Base-by-base conservation (phyloP, 352 stramenopile genomes). In the Pythium angustatum region DNA sequence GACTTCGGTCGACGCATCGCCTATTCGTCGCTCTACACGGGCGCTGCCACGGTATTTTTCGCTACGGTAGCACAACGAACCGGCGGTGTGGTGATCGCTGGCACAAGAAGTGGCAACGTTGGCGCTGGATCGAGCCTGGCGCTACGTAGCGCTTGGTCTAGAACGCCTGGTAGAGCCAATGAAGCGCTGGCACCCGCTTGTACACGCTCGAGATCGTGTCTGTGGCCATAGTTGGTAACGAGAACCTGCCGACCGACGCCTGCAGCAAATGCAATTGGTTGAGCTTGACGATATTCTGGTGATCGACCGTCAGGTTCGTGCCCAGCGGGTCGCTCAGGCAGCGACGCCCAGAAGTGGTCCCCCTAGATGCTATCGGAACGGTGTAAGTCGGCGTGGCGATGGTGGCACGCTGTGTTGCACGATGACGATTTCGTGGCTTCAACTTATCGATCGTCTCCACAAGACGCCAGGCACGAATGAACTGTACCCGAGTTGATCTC, bases 191-290 rank as follows among this genome's bases (percentile, higher is more conserved):
- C 28, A 89, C 75, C 19, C 79, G 79, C 22, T 73, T 68, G 52
- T 77, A 91, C 19, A 72, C 73, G 33, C 63, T 72, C 12, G 78
- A 76, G 50, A 88, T 87, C 10, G 71, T 76, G 9, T 88, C 79
- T 0, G 75, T 79, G 49, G 63, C 76, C 78, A 89, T 85, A 22
- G 62, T 65, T 34, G 85, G 71, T 9, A 88, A 58, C 30, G 68
- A 76, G 40, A 78, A 70, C 22, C 66, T 53, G 0, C 58, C 66
- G 4, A 91, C 58, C 7, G 73, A 64, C 30, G 64, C 60, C 21
- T 89, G 54, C 43, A 85, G 67, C 21, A 75, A 82, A 50, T 89
- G 76, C 0, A 91, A 61, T 51, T 91, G 81, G 63, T 91, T 79
- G 11, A 91, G 43, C 57, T 85, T 86, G 55, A 88, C 76, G 21